Conservation (phyloP, 192 early-diverging fungal species). For the Backusella westeae region DNA sequence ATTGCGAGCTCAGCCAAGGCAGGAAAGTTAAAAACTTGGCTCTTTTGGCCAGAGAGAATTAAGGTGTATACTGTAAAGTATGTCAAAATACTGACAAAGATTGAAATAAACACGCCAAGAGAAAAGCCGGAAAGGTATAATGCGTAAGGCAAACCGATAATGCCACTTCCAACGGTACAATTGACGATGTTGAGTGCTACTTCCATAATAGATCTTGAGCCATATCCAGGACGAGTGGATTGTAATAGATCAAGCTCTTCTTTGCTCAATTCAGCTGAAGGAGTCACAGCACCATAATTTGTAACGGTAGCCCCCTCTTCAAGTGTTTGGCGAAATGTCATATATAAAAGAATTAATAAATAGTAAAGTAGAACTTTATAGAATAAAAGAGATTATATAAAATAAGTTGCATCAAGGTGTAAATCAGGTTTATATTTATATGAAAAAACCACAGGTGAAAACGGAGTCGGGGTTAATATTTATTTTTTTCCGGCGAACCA, state of each 20-base stretch:
- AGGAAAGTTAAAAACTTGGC: conserved; percentile 53
- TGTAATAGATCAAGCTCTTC: conserved; percentile 22
- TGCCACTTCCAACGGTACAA: conserved; percentile 66
- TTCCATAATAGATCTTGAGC: conserved; percentile 33
- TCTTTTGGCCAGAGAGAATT: conserved; percentile 49
- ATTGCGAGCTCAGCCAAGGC: conserved; percentile 48
- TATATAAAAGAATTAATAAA: not conserved
- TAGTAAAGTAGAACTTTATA: not conserved
- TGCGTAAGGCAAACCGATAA: conserved; percentile 66
- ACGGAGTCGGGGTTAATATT: conserved; percentile 7
- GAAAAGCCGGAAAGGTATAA: conserved; percentile 61
- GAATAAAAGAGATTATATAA: not conserved
- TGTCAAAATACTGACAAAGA: conserved; percentile 46
- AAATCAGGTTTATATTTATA: not conserved
- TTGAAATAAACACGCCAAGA: conserved; percentile 46
- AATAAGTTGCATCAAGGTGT: not conserved
- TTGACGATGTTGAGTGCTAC: conserved; percentile 65
- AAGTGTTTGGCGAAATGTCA: not conserved
- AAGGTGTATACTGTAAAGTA: conserved; percentile 51
- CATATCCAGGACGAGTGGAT: conserved; percentile 34
- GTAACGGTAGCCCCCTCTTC: not conserved
- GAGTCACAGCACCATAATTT: not conserved
- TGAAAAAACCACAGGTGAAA: not conserved
- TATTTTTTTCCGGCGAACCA: not conserved
- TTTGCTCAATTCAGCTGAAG: conserved; percentile 2